Conservation (phyloP, 768 basidiomycete species). For the Suillus paluster region DNA sequence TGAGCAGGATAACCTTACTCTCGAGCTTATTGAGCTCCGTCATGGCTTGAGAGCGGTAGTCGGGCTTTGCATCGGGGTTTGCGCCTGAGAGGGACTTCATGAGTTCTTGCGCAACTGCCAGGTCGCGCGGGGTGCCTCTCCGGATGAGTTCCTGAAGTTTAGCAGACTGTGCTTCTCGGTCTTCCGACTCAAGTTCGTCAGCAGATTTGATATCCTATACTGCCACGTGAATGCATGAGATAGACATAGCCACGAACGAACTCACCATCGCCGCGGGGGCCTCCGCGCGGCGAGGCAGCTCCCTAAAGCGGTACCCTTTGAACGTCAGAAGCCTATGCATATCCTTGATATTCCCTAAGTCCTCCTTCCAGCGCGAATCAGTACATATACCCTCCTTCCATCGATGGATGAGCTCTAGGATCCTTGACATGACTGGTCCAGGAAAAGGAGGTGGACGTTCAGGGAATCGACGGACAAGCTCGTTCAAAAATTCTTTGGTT, state of each 20-base stretch:
- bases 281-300: conserved; percentile 34
- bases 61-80: conserved; percentile 92
- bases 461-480: conserved; percentile 96
- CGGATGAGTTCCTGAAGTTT: conserved; percentile 99
- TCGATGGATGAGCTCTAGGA: conserved; percentile 87
- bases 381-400: conserved; percentile 96
- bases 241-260: conserved; percentile 6
- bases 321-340: conserved; percentile 95
- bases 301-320: conserved; percentile 87
- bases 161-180: conserved; percentile 91
- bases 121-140: conserved; percentile 92
- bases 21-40: conserved; percentile 94
- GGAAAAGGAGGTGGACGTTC: conserved; percentile 96
- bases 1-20: conserved; percentile 92
- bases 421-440: conserved; percentile 92
- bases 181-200: conserved; percentile 94
- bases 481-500: conserved; percentile 98
- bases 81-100: conserved; percentile 97
- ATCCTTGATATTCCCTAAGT: conserved; percentile 94
- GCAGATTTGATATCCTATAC: conserved; percentile 88
- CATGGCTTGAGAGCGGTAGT: conserved; percentile 89
- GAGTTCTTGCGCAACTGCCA: conserved; percentile 93
- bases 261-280: conserved; percentile 29
- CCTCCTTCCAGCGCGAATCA: conserved; percentile 92
- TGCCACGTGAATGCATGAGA: conserved; percentile 24